Base-by-base conservation (phyloP, 768 basidiomycete genomes). In the Lactarius trivialis region DNA sequence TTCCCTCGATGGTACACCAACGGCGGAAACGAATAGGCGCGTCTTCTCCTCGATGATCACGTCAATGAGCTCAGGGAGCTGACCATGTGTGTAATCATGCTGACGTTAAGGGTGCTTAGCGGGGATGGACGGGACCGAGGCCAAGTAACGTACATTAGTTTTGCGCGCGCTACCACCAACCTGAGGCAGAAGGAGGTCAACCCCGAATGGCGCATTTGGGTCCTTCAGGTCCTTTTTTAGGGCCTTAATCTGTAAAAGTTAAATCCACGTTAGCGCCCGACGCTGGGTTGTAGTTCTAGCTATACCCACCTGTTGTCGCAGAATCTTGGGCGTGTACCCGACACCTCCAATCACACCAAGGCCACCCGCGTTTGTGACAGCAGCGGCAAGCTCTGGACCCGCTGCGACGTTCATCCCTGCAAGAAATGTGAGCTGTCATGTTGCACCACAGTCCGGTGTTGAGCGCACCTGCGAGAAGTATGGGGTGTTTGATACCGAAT, bases 1-100 rank as follows among this genome's bases (percentile, higher is more conserved):
- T 65, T 84, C 80, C 69, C 81, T 82, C 4, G 94, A 90, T 1
- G 94, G 94, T 5, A 96, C 84, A 67, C 93, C 93, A 49, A 94
- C 82, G 33, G 93, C 93, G 66, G 86, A 97, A 60, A 98, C 94
- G 72, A 98, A 98, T 12, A 98, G 83, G 30, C 82, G 76, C 0
- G 91, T 76, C 71, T 90, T 91, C 75, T 96, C 93, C 61, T 95
- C 90, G 70, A 96, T 92, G 71, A 98, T 94, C 36, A 96, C 89
- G 66, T 93, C 82, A 60, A 97, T 82, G 33, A 97, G 82, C 28
- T 91, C 89, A 21, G 85, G 78, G 9, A 97, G 81, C 67, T 91
- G 81, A 17, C 94, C 94, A 63, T 89, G 87, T 52, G 93, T 94
- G 75, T 97, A 96, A 72, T 96, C 91, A 60, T 83, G 85, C 90